Conservation (phyloP, 768 basidiomycete genomes). For the Podaxis pistillaris region DNA sequence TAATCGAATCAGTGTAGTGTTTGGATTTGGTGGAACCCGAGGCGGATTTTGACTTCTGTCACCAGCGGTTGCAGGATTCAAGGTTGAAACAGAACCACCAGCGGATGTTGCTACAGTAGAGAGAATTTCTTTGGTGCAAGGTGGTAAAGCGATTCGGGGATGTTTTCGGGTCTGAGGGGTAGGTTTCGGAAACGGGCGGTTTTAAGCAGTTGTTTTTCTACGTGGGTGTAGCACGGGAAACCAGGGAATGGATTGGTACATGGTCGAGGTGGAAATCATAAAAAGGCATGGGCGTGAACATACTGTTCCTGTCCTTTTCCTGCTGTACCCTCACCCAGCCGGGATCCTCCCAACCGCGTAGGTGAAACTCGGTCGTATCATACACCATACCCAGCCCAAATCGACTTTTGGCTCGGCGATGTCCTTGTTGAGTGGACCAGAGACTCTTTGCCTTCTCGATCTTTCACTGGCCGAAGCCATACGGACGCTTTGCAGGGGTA, state of each 20-base stretch:
- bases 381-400: slow-evolving; percentile 81
- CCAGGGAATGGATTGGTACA: neutral
- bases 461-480: slow-evolving; percentile 79
- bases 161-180: slow-evolving; percentile 62
- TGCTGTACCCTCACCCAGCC: slow-evolving; percentile 91
- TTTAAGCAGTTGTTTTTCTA: slow-evolving; percentile 81
- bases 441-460: slow-evolving; percentile 75
- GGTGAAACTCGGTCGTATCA: slow-evolving; percentile 89
- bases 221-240: neutral
- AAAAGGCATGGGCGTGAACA: slow-evolving; percentile 25
- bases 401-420: slow-evolving; percentile 81
- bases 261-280: neutral
- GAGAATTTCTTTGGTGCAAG: slow-evolving; percentile 15
- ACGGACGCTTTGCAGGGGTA: slow-evolving; percentile 91
- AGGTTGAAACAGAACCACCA: slow-evolving; percentile 3
- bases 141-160: slow-evolving; percentile 65
- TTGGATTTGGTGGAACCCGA: slow-evolving; percentile 22
- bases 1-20: slow-evolving; percentile 10
- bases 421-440: slow-evolving; percentile 92
- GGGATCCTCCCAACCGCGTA: slow-evolving; percentile 97
- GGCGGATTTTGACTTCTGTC: slow-evolving; percentile 51
- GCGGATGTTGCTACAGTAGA: slow-evolving; percentile 15
- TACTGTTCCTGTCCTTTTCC: slow-evolving; percentile 85
- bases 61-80: slow-evolving; percentile 25
- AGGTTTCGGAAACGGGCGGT: slow-evolving; percentile 75